These are phyloP conservation scores for Pyrenophora tritici-repentis DNA, from an alignment of 2,329 filamentous ascomycete genomes.

Conservation along the genomic window DNA sequence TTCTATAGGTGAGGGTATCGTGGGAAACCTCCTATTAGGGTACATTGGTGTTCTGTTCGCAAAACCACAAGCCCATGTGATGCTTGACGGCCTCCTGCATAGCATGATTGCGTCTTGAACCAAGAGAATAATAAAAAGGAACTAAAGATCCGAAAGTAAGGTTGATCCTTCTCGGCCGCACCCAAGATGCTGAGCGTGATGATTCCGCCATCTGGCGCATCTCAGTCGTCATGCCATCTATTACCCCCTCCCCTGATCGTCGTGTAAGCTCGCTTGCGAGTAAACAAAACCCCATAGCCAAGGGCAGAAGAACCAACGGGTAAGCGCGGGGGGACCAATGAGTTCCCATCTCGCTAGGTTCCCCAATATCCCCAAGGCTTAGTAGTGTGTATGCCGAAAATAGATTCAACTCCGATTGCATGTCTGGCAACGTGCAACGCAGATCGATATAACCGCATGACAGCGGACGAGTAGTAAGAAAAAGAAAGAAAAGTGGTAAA, in stretches of 20 bases:
- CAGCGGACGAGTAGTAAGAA: neutral
- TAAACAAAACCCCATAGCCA: neutral
- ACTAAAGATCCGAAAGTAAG: neutral
- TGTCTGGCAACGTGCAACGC: neutral
- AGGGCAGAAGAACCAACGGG: neutral
- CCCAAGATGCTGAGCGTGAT: neutral
- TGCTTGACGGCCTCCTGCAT: neutral
- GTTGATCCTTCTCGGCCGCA: neutral
- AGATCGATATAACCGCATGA: constrained; percentile 4
- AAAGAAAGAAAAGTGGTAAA: constrained; percentile 9
- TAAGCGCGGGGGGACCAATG: neutral
- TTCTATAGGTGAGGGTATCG: constrained; percentile 15
- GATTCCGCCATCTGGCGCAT: neutral
- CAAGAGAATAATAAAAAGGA: too few relatives aligned
- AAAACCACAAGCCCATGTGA: neutral
- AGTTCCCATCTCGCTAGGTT: neutral
- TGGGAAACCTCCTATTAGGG: constrained; percentile 11
- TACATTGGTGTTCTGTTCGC: constrained; percentile 10
- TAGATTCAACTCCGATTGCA: neutral
- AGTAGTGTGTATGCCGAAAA: neutral
- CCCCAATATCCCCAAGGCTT: neutral
- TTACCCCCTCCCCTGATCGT: neutral
- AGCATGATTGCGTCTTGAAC: too few relatives aligned
- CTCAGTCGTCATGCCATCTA: constrained; percentile 1
- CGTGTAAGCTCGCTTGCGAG: constrained; percentile 1